A percentile compares a stretch with the other conserved stretches of the same genome.
Conservation (phyloP, 306 rosid species). For the Prunus davidiana region DNA sequence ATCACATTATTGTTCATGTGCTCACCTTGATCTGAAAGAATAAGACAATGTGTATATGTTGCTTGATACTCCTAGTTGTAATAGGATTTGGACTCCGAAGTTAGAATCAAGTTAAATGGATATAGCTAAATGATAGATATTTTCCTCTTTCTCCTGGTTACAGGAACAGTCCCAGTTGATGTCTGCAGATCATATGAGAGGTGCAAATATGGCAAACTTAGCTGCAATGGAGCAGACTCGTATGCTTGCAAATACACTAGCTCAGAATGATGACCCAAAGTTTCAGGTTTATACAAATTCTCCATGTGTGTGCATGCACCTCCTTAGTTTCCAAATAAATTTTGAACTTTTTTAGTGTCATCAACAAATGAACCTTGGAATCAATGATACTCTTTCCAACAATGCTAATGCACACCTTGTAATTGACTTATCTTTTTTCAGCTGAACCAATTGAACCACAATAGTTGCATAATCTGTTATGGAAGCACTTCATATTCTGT, state of each 20-base stretch:
- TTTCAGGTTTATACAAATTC: slow-evolving; percentile 64
- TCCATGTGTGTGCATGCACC: not conserved
- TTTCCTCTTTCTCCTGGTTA: not conserved
- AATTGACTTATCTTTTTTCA: not conserved
- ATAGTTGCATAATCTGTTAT: not conserved
- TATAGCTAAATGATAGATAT: not conserved
- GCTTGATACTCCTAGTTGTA: not conserved
- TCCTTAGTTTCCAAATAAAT: not conserved
- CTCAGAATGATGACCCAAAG: slow-evolving; percentile 90
- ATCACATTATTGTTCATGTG: not conserved
- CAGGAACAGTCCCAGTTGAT: slow-evolving; percentile 73
- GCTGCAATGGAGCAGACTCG: slow-evolving; percentile 97
- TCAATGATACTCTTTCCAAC: not conserved
- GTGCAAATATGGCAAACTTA: slow-evolving; percentile 57
- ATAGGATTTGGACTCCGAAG: not conserved
- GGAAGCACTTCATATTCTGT: not conserved
- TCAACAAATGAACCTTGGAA: not conserved
- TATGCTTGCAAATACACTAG: slow-evolving; percentile 89
- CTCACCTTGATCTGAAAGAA: not conserved
- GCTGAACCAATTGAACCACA: not conserved
- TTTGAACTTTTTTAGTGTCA: not conserved
- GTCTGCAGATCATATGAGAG: slow-evolving; percentile 62
- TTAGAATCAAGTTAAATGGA: not conserved
- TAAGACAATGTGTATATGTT: not conserved
- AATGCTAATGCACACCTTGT: not conserved